Evolutionary conservation across 768 basidiomycete species (phyloP).

Genomic region (Tylopilus felleus): DNA sequence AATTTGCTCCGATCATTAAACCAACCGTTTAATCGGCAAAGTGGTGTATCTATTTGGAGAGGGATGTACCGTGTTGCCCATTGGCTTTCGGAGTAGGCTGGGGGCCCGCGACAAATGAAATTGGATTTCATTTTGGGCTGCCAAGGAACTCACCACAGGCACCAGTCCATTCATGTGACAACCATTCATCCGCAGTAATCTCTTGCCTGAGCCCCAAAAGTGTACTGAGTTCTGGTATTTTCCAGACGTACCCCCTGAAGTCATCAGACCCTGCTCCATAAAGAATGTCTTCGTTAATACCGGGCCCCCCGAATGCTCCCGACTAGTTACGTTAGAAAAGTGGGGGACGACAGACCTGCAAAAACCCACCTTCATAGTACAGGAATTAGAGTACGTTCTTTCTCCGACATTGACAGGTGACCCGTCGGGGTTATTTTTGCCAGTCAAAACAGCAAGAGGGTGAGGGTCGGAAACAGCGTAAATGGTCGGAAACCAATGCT

Average conservation of each 20-base stretch:
- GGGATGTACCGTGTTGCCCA: slow-evolving; percentile 52
- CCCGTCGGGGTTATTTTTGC: slow-evolving; percentile 53
- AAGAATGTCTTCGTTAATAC: slow-evolving; percentile 49
- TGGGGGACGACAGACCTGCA: not conserved
- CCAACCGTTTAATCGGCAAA: slow-evolving; percentile 57
- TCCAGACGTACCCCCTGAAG: slow-evolving; percentile 78
- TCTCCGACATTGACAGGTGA: slow-evolving; percentile 42
- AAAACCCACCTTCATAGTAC: slow-evolving; percentile 68
- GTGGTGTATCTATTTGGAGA: slow-evolving; percentile 57
- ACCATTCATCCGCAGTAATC: slow-evolving; percentile 48
- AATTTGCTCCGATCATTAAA: not conserved
- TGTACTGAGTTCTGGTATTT: slow-evolving; percentile 50
- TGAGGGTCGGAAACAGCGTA: slow-evolving; percentile 64
- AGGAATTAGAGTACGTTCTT: slow-evolving; percentile 64
- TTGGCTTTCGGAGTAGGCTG: slow-evolving; percentile 47
- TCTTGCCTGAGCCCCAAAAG: slow-evolving; percentile 46
- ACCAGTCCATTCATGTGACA: slow-evolving; percentile 26
- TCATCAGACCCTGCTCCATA: slow-evolving; percentile 83
- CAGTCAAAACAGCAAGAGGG: slow-evolving; percentile 69
- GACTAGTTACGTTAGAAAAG: slow-evolving; percentile 43
- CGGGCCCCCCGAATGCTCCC: slow-evolving; percentile 68
- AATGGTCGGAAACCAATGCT: slow-evolving; percentile 72
- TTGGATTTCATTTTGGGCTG: slow-evolving; percentile 9
- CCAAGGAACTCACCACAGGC: slow-evolving; percentile 29
- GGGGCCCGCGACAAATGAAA: slow-evolving; percentile 4